Base-by-base conservation (phyloP, 2,329 filamentous ascomycete genomes). In the Exophiala sp. region DNA sequence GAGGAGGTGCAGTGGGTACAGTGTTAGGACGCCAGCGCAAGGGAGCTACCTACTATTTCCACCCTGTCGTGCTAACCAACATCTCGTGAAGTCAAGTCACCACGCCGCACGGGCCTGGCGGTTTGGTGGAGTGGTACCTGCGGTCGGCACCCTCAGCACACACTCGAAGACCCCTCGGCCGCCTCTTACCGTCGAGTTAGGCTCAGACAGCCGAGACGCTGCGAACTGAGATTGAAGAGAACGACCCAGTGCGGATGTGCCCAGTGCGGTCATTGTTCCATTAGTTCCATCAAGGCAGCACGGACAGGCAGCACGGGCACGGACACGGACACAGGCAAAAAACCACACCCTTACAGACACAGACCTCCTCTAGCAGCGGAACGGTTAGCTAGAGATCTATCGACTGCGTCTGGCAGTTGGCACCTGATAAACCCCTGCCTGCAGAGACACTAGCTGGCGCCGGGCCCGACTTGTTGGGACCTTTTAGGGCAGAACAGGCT, bases 401-500 rank as follows among this genome's bases (percentile, higher is more conserved):
- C 35, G 27, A 34, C 19, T 35, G 43, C 48, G 46, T 43, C 46
- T 53, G 46, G 46, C 48, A 47, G 43, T 50, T 48, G 48, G 52
- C 48, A 51, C 44, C 52, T 52, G 48, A 48, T 43, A 48, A 52
- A 37, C 48, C 48, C 52, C 42, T 52, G 52, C 30, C 38, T 52
- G 46, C 46, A 50, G 42, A 24, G 38, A 38, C 48, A 45, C 45
- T 51, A 51, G 29, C 52, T 48, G 46, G 46, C 47, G 46, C 44
- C 50, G 48, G 52, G 46, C 50, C 53, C 53, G 53, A 48, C 35
- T 56, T 32, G 30, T 44, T 47, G 50, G 53, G 46, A 46, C 27
- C 16, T 14, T 35, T 52, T 51, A 52, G 52, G 34, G 34, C 34
- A 37, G 18, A 37, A 18, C 14, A 18, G 34, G 43, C 48, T 55